Evolutionary conservation across 305 asterid species (phyloP).

Genomic region (Solanum hybrid): DNA sequence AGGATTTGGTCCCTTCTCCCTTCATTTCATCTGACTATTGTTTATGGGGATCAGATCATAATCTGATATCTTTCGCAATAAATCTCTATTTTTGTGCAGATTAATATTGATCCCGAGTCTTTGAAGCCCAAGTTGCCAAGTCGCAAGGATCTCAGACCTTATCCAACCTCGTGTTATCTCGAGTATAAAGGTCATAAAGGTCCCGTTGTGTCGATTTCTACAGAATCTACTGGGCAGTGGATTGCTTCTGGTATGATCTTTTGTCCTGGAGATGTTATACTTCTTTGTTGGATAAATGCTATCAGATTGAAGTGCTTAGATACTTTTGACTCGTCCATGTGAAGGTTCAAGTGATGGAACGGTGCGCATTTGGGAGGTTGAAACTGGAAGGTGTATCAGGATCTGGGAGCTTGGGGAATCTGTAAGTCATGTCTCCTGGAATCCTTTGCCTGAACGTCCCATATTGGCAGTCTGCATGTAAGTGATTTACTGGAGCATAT

Average conservation of each 20-base stretch:
- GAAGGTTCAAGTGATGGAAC: constrained; percentile 91
- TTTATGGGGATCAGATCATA: neutral
- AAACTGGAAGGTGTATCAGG: constrained; percentile 80
- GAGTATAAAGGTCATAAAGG: constrained; percentile 93
- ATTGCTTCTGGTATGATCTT: constrained; percentile 79
- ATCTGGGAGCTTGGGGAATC: constrained; percentile 78
- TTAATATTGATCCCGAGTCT: constrained; percentile 89
- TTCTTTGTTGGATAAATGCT: neutral
- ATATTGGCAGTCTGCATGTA: constrained; percentile 79
- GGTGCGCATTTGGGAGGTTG: constrained; percentile 95
- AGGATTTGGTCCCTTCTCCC: neutral
- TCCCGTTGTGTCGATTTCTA: constrained; percentile 67
- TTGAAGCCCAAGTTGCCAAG: constrained; percentile 95
- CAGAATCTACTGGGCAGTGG: constrained; percentile 85
- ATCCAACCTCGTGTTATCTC: constrained; percentile 79
- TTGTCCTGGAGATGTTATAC: neutral
- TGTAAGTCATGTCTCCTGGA: constrained; percentile 72
- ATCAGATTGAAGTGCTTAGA: neutral
- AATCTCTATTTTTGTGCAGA: constrained; percentile 31
- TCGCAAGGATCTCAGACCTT: constrained; percentile 82
- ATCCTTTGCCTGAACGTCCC: constrained; percentile 72
- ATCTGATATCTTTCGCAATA: neutral
- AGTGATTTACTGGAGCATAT: constrained; percentile 13
- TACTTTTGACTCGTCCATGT: constrained; percentile 7
- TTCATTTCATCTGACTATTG: neutral